A percentile compares a stretch with the other conserved stretches of the same genome.
phyloP scores from a whole-genome alignment of 805 yeast species.

The Yamadazyma scolyti region DNA sequence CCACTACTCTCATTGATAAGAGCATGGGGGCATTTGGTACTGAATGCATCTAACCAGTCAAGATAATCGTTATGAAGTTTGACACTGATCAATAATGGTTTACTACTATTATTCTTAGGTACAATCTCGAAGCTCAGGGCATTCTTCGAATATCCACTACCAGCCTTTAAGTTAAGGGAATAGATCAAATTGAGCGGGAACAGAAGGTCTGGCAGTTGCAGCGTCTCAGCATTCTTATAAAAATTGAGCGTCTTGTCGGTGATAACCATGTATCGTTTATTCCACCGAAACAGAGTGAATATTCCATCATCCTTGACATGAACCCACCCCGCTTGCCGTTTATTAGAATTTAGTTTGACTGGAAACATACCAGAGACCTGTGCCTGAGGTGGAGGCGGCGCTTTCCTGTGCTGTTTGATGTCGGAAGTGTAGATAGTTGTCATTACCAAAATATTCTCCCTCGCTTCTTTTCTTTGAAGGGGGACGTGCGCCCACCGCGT shows the following conservation, averaged over 20 bases:
- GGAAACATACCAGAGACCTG: not conserved
- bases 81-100: conserved; percentile 69
- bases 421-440: conserved; percentile 39
- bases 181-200: conserved; percentile 37
- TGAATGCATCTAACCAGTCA: conserved; percentile 88
- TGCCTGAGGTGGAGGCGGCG: conserved; percentile 41
- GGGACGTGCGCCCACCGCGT: no score
- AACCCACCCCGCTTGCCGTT: conserved; percentile 73
- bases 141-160: conserved; percentile 32
- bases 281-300: conserved; percentile 85
- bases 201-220: conserved; percentile 36
- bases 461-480: no score
- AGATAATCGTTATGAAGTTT: conserved; percentile 77
- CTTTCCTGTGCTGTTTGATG: conserved; percentile 38
- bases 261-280: conserved; percentile 76
- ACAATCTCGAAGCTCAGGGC: conserved; percentile 74
- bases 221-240: conserved; percentile 48
- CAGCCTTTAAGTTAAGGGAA: conserved; percentile 58
- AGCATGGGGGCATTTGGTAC: conserved; percentile 68
- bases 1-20: conserved; percentile 1
- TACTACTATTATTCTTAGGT: conserved; percentile 45
- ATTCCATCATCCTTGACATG: conserved; percentile 87
- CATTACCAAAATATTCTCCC: conserved; percentile 22
- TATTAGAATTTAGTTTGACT: conserved; percentile 18
- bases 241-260: conserved; percentile 72